Evolutionary conservation across 352 stramenopile species (phyloP).

Genomic region (Poterioochromonas sp.): DNA sequence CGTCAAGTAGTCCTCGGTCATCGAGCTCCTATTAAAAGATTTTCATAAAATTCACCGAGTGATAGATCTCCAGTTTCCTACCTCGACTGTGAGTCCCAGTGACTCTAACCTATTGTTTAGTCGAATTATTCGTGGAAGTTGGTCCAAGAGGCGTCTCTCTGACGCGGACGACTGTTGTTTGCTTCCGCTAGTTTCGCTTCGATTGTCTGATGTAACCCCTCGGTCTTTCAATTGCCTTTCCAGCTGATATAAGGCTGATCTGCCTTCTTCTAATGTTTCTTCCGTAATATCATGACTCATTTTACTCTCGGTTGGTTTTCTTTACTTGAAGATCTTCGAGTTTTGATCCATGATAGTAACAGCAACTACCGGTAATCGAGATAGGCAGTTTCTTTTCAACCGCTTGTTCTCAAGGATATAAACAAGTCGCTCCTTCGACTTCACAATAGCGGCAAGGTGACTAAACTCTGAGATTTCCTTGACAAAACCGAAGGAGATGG

Average conservation of each 20-base stretch:
- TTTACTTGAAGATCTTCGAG: no score
- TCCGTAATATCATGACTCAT: not conserved
- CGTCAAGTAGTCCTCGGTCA: constrained; percentile 17
- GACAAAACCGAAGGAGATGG: no score
- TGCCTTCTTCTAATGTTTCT: not conserved
- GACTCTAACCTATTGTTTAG: not conserved
- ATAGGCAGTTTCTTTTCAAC: no score
- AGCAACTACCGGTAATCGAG: no score
- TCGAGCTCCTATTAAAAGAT: not conserved
- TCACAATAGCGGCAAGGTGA: no score
- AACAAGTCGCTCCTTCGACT: no score
- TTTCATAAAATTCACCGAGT: not conserved
- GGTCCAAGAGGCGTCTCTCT: not conserved
- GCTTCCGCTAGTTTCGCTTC: not conserved
- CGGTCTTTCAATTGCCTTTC: not conserved
- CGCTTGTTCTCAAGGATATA: no score
- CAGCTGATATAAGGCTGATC: not conserved
- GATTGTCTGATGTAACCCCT: not conserved
- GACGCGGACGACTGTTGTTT: not conserved
- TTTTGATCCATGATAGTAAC: no score
- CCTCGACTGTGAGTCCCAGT: not conserved
- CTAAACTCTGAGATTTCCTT: no score
- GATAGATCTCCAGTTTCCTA: not conserved
- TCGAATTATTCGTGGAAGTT: not conserved
- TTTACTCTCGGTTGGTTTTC: no score